A percentile compares a stretch with the other conserved stretches of the same genome.
These are phyloP conservation scores for Globisporangium recalcitrans DNA, from an alignment of 352 stramenopile genomes.

Conservation along the genomic window DNA sequence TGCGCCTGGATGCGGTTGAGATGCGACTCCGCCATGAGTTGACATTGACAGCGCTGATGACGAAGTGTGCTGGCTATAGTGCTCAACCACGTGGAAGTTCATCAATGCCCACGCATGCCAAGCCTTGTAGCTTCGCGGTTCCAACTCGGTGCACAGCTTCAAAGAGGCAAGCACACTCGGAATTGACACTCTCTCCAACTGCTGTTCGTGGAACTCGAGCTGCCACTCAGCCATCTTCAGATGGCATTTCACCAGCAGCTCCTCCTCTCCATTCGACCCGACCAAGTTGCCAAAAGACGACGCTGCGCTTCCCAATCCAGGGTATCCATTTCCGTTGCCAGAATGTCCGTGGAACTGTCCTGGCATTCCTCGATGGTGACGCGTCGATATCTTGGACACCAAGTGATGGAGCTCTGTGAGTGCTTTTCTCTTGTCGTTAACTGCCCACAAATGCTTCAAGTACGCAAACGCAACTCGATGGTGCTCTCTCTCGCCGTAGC, in stretches of 20 bases:
- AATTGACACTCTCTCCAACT: conserved; percentile 76
- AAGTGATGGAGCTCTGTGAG: conserved; percentile 81
- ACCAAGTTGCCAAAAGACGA: conserved; percentile 16
- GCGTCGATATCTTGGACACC: conserved; percentile 73
- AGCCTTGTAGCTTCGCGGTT: conserved; percentile 78
- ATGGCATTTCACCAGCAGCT: conserved; percentile 79
- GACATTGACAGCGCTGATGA: conserved; percentile 21
- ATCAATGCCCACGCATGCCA: conserved; percentile 97
- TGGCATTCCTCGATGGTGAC: conserved; percentile 25
- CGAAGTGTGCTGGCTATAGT: conserved; percentile 54
- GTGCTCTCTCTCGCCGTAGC: conserved; percentile 87
- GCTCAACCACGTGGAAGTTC: conserved; percentile 95
- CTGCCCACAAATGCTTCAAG: conserved; percentile 93
- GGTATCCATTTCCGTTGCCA: conserved; percentile 1
- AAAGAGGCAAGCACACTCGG: conserved; percentile 62
- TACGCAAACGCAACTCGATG: conserved; percentile 92
- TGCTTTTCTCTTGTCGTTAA: conserved; percentile 85
- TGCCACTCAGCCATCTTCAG: conserved; percentile 85
- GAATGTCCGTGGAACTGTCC: conserved; percentile 14
- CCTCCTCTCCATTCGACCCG: conserved; percentile 37
- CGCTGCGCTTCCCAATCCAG: conserved; percentile 6
- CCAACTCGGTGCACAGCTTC: conserved; percentile 60
- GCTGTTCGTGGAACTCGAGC: conserved; percentile 71
- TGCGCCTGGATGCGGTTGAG: background rate
- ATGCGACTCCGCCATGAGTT: conserved; percentile 13